Evolutionary conservation across 495 filamentous ascomycete genomes (phyloP).

Genomic region (Podospora australis): DNA sequence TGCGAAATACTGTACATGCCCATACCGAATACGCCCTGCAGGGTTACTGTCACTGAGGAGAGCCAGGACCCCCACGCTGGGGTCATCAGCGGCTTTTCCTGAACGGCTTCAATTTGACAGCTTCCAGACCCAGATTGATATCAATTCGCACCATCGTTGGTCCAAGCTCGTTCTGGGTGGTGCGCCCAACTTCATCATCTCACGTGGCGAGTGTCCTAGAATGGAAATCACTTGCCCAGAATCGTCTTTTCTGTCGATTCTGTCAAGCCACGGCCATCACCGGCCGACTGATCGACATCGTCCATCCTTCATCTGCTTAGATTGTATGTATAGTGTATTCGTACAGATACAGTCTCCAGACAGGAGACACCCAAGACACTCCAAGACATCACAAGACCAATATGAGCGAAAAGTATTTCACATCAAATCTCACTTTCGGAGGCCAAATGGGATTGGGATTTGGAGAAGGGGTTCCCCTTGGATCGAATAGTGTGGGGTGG

Average conservation of each 20-base stretch:
- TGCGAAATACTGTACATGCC: too few species aligned
- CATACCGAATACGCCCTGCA: too few species aligned
- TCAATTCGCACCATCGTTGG: neutral
- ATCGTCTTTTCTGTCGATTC: neutral
- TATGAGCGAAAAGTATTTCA: neutral
- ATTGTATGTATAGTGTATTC: too few species aligned
- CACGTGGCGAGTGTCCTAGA: neutral
- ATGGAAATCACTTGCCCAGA: neutral
- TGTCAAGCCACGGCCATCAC: neutral
- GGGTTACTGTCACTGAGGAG: too few species aligned
- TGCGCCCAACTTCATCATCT: neutral
- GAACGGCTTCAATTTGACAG: too few species aligned
- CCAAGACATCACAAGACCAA: neutral
- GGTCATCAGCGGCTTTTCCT: slow-evolving; percentile 1
- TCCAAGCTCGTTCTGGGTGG: neutral
- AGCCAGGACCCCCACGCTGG: neutral
- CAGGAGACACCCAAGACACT: neutral
- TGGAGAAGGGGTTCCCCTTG: too few species aligned
- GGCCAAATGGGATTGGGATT: too few species aligned
- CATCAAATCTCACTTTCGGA: too few species aligned
- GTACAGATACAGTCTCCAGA: too few species aligned
- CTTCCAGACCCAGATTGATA: neutral
- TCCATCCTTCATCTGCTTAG: too few species aligned
- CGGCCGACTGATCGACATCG: neutral
- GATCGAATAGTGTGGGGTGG: neutral